A percentile compares a stretch with the other conserved stretches of the same genome.
These are phyloP conservation scores for Xylaria sp. DNA, from an alignment of 2,329 filamentous ascomycete genomes.

Conservation along the genomic window DNA sequence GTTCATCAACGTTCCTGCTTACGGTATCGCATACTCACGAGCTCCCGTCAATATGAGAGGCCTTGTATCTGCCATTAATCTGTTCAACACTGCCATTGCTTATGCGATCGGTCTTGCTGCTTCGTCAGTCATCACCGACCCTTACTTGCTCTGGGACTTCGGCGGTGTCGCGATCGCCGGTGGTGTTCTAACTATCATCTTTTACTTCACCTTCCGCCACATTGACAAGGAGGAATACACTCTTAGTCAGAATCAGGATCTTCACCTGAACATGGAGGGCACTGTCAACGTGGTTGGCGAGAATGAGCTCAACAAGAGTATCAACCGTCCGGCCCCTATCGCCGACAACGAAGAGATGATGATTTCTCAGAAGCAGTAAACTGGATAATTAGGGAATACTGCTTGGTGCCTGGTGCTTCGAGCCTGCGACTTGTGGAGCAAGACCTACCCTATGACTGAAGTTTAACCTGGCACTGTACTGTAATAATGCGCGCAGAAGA, in stretches of 20 bases:
- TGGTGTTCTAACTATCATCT: constrained; percentile 55
- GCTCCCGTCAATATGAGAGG: constrained; percentile 63
- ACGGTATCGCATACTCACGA: constrained; percentile 62
- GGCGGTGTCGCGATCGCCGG: constrained; percentile 59
- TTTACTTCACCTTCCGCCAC: constrained; percentile 59
- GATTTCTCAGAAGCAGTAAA: constrained; percentile 50
- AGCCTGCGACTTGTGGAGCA: constrained; percentile 15
- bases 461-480: constrained; percentile 2
- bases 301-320: constrained; percentile 52
- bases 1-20: constrained; percentile 62
- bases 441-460: background rate
- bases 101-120: constrained; percentile 58
- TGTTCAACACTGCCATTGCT: constrained; percentile 58
- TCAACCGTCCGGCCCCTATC: constrained; percentile 47
- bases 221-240: constrained; percentile 59
- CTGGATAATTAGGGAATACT: background rate
- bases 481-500: constrained; percentile 18
- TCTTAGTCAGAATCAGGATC: constrained; percentile 52
- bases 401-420: constrained; percentile 22
- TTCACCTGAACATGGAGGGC: constrained; percentile 50
- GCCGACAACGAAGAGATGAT: constrained; percentile 50
- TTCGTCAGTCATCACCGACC: constrained; percentile 59
- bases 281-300: constrained; percentile 55
- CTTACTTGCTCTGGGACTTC: constrained; percentile 61
- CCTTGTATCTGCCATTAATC: constrained; percentile 60